These are phyloP conservation scores for Neodidymelliopsis sp. DNA, from an alignment of 2,329 filamentous ascomycete genomes.

Conservation along the genomic window DNA sequence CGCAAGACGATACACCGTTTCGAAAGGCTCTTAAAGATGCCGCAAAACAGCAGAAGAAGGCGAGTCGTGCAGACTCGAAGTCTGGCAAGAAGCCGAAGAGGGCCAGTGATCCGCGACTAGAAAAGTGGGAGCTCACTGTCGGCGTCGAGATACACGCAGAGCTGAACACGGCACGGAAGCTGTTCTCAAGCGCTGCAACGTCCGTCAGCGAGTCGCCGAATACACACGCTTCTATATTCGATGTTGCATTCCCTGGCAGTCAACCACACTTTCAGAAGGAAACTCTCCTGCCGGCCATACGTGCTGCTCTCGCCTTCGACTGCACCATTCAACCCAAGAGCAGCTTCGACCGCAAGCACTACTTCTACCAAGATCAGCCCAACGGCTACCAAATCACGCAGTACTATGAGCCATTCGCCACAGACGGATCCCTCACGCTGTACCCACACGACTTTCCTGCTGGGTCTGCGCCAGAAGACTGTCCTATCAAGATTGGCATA, in stretches of 20 bases:
- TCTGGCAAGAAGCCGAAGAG: constrained; percentile 20
- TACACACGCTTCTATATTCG: constrained; percentile 86
- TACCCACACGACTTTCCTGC: constrained; percentile 67
- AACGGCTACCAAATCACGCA: constrained; percentile 98
- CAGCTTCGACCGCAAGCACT: constrained; percentile 95
- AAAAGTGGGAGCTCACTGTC: constrained; percentile 90
- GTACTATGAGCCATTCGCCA: constrained; percentile 79
- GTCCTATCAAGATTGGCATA: constrained; percentile 77
- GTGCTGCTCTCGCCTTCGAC: constrained; percentile 83
- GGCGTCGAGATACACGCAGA: constrained; percentile 98
- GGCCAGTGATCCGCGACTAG: constrained; percentile 34
- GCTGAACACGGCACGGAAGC: constrained; percentile 84
- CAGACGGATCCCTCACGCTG: constrained; percentile 75
- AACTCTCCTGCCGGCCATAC: constrained; percentile 85
- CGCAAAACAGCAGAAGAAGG: constrained; percentile 43
- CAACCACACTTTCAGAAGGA: constrained; percentile 85
- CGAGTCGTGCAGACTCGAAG: constrained; percentile 16
- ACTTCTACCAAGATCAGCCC: constrained; percentile 99
- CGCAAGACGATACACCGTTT: constrained; percentile 43
- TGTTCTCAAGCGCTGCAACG: constrained; percentile 75
- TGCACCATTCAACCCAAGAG: constrained; percentile 80
- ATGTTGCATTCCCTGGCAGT: constrained; percentile 86
- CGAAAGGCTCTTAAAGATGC: constrained; percentile 50
- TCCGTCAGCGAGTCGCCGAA: constrained; percentile 73
- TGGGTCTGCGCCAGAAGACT: constrained; percentile 78